Evolutionary conservation across 768 basidiomycete species (phyloP).

Genomic region (Mycena leptocephala): DNA sequence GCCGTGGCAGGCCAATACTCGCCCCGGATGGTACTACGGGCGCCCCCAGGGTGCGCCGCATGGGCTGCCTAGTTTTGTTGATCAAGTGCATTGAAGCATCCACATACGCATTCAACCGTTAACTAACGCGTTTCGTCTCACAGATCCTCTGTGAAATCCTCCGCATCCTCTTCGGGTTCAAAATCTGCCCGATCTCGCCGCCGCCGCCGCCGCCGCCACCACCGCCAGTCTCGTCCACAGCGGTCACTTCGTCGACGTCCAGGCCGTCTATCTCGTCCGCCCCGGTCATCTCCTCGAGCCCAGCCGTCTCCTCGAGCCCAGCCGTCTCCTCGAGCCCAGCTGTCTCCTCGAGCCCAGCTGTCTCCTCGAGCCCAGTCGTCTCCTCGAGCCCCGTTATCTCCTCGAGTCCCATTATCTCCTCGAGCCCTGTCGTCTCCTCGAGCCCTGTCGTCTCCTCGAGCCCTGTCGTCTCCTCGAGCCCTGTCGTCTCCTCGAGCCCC

Average conservation of each 20-base stretch:
- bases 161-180: background rate
- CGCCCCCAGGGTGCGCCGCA: background rate
- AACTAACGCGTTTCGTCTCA: background rate
- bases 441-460: background rate
- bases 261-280: background rate
- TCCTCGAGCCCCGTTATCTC: background rate
- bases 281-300: background rate
- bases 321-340: background rate
- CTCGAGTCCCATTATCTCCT: background rate
- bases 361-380: background rate
- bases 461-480: background rate
- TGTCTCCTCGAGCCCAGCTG: background rate
- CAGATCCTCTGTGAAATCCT: conserved; percentile 12
- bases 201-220: background rate
- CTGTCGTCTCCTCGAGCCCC: background rate
- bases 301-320: background rate
- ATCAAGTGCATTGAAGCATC: background rate
- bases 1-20: background rate
- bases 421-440: background rate
- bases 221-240: background rate
- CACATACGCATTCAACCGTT: background rate
- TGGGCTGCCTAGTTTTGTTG: background rate
- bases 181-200: background rate
- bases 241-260: background rate
- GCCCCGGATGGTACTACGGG: background rate